Evolutionary conservation across 2,329 filamentous ascomycete species (phyloP).

Genomic region (Pleoardoris graminearum): DNA sequence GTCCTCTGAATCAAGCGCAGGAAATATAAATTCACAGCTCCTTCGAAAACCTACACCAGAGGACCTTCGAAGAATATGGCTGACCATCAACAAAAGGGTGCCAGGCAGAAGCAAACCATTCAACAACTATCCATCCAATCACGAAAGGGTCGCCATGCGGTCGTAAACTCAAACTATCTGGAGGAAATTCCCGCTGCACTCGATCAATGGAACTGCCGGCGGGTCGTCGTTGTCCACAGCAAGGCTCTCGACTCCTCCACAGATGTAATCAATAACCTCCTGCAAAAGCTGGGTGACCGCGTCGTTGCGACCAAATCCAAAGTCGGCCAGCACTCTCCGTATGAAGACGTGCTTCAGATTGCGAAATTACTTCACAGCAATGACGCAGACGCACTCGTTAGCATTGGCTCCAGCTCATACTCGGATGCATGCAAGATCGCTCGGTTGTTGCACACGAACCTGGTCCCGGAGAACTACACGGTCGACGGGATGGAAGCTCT

Average conservation of each 20-base stretch:
- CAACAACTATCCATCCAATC: slow-evolving; percentile 23
- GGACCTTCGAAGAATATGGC: not conserved
- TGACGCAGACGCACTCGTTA: slow-evolving; percentile 26
- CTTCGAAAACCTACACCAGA: not conserved
- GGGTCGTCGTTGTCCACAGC: slow-evolving; percentile 25
- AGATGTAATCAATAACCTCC: slow-evolving; percentile 19
- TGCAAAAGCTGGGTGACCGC: slow-evolving; percentile 18
- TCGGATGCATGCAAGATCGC: slow-evolving; percentile 35
- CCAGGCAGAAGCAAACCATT: slow-evolving; percentile 17
- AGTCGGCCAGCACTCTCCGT: slow-evolving; percentile 29
- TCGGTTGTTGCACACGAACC: slow-evolving; percentile 24
- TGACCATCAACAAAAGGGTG: not conserved
- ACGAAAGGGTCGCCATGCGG: slow-evolving; percentile 23
- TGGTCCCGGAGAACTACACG: slow-evolving; percentile 16
- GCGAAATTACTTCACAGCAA: slow-evolving; percentile 18
- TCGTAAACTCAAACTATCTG: slow-evolving; percentile 20
- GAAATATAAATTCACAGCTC: no score
- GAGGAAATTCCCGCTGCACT: slow-evolving; percentile 21
- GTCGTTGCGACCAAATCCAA: slow-evolving; percentile 25
- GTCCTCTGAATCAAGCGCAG: no score
- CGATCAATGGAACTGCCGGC: slow-evolving; percentile 20
- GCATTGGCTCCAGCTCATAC: slow-evolving; percentile 29
- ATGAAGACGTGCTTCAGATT: slow-evolving; percentile 28
- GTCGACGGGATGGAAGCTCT: slow-evolving; percentile 27
- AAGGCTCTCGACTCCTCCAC: slow-evolving; percentile 25